A percentile compares a stretch with the other conserved stretches of the same genome.
Conservation (phyloP, 139 green algal genomes). For the Chlorella sp. region DNA sequence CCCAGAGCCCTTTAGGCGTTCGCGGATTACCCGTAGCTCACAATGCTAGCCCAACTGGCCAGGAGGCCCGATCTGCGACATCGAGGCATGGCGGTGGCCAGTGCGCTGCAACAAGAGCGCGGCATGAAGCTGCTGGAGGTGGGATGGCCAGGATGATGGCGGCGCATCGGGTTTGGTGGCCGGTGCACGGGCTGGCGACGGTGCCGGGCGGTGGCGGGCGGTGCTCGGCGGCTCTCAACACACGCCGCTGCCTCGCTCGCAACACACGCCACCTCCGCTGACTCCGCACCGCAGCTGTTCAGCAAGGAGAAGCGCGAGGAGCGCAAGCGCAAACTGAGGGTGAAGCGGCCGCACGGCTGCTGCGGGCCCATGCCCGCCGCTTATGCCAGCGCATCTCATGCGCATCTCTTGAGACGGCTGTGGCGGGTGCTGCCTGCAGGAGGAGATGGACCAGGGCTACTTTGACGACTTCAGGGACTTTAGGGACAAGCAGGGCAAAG, state of each 20-base stretch:
- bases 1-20: no score
- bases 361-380: not conserved
- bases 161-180: not conserved
- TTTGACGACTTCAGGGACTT: constrained; percentile 61
- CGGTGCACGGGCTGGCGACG: not conserved
- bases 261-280: not conserved
- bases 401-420: no score
- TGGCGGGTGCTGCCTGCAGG: no score
- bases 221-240: not conserved
- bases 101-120: constrained; percentile 25
- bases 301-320: constrained; percentile 42
- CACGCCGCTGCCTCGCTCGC: not conserved
- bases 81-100: no score
- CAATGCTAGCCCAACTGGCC: no score
- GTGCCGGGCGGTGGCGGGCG: not conserved
- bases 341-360: not conserved
- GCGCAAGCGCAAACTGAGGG: constrained; percentile 23
- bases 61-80: no score
- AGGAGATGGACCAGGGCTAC: constrained; percentile 57
- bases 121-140: constrained; percentile 37
- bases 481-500: constrained; percentile 46
- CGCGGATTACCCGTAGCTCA: no score
- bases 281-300: constrained; percentile 32
- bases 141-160: no score
- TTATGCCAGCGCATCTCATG: not conserved